Percentiles rank a stretch among this genome's conserved stretches.
phyloP scores from a whole-genome alignment of 2,329 filamentous ascomycete species.

The Trichophyton schoenleinii region DNA sequence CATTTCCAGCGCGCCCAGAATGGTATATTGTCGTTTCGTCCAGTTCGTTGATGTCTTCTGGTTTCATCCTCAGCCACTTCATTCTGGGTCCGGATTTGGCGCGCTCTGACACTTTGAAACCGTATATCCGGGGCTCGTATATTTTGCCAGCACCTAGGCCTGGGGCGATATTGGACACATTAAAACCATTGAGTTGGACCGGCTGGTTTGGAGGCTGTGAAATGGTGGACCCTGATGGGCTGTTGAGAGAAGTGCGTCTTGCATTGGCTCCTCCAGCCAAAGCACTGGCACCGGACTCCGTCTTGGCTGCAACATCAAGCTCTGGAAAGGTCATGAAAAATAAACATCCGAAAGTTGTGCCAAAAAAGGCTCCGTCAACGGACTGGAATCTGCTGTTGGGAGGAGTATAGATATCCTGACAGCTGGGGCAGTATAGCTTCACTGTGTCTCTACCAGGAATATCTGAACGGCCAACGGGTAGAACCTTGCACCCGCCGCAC shows the following conservation, averaged over 20 bases:
- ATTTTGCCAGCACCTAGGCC: constrained; percentile 71
- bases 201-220: constrained; percentile 36
- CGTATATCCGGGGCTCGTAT: constrained; percentile 93
- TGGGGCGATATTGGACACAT: constrained; percentile 74
- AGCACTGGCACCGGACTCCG: constrained; percentile 35
- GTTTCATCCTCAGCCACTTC: constrained; percentile 88
- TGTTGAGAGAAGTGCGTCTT: constrained; percentile 15
- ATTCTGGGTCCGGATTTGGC: constrained; percentile 84
- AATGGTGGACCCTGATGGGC: constrained; percentile 14
- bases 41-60: constrained; percentile 64
- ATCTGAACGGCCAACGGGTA: constrained; percentile 88
- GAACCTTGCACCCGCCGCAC: constrained; percentile 77
- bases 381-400: constrained; percentile 96
- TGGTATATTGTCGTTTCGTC: constrained; percentile 51
- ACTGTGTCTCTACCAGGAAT: constrained; percentile 94
- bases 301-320: constrained; percentile 63
- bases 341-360: constrained; percentile 88
- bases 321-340: constrained; percentile 99
- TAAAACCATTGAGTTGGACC: constrained; percentile 65
- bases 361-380: constrained; percentile 95
- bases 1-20: constrained; percentile 19
- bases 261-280: constrained; percentile 16
- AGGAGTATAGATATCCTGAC: constrained; percentile 91
- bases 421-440: constrained; percentile 95
- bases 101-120: constrained; percentile 84